Evolutionary conservation across 805 yeast genomes (phyloP), one percentile per base, ranked within the genome.

Genomic region (Pichia nanzhaoensis): DNA sequence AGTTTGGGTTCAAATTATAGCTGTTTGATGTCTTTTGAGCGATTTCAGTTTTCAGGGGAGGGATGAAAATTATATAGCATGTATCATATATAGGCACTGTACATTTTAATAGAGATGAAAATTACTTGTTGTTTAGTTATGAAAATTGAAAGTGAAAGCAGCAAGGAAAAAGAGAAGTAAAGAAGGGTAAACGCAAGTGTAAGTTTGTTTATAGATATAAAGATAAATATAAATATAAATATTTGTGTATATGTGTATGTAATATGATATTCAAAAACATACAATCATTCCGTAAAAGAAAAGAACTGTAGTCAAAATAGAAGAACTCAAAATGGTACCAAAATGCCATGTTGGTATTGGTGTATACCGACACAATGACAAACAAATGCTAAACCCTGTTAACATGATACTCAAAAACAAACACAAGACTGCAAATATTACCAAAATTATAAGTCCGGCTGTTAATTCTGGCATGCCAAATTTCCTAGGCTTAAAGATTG

Each of bases 341-440:
- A 68, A 69, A 49, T 74, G 78, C 64, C 69, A 61, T 49, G 66
- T 43, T 3, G 69, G 67, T 2, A 74, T 69, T 10, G 56, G 43
- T 12, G 47, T 36, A 45, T 64, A 57, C 16, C 79, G 64, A 48
- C 70, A 58, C 59, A 72, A 56, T 38, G 69, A 60, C n/a, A 77
- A 57, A 28, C 74, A 69, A 38, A 73, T 59, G 3, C 77, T 67
- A n/a, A 68, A 58, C 8, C 69, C 64, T 16, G 72, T 60, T 21
- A 75, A 61, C 2, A 65, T 55, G 9, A 43, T 37, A 31, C 51
- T 45, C 34, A 75, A 55, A 16, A 76, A 61, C n/a, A 74, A 55
- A 5, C 68, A 42, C 44, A 74, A 57, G 5, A 78, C 71, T 10
- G 69, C 52, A 19, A 61, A 47, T 5, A 70, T 65, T 37, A 73